Conservation (phyloP, 768 basidiomycete species). For the Sporobolomyces pararoseus region DNA sequence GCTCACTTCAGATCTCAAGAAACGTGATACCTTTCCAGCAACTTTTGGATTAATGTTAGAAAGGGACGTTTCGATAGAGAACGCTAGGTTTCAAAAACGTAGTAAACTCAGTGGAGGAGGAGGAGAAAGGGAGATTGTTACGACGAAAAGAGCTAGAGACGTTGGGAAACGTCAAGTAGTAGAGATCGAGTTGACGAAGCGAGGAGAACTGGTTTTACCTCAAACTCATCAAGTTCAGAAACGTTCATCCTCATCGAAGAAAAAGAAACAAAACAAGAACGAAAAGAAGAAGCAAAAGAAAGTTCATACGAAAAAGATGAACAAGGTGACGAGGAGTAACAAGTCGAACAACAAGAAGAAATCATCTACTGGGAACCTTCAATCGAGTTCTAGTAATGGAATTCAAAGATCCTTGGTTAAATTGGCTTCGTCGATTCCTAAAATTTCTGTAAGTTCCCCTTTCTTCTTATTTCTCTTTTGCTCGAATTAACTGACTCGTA, state of each 20-base stretch:
- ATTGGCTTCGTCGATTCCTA: slow-evolving; percentile 33
- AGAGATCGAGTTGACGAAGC: slow-evolving; percentile 6
- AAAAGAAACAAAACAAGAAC: background rate
- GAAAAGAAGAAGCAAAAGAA: slow-evolving; percentile 22
- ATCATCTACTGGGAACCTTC: slow-evolving; percentile 38
- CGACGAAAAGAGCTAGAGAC: background rate
- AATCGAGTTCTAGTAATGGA: slow-evolving; percentile 41
- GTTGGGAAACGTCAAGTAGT: background rate
- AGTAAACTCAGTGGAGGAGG: no score
- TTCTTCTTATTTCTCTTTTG: background rate
- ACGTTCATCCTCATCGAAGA: background rate
- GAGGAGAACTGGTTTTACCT: slow-evolving; percentile 7
- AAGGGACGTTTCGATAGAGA: background rate
- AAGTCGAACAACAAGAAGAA: slow-evolving; percentile 7
- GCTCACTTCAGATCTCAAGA: background rate
- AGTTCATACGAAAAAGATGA: background rate
- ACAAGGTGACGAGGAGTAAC: slow-evolving; percentile 7
- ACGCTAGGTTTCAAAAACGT: slow-evolving; percentile 14
- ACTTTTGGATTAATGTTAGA: slow-evolving; percentile 15
- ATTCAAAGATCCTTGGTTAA: slow-evolving; percentile 32
- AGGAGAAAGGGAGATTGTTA: no score
- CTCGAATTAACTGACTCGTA: no score
- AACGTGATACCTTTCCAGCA: slow-evolving; percentile 7
- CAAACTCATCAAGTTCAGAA: no score
- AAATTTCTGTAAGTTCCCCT: slow-evolving; percentile 33